Evolutionary conservation across 352 stramenopile species (phyloP), one percentile per base, ranked within the genome.

Genomic region (Saprolegnia parasitica): DNA sequence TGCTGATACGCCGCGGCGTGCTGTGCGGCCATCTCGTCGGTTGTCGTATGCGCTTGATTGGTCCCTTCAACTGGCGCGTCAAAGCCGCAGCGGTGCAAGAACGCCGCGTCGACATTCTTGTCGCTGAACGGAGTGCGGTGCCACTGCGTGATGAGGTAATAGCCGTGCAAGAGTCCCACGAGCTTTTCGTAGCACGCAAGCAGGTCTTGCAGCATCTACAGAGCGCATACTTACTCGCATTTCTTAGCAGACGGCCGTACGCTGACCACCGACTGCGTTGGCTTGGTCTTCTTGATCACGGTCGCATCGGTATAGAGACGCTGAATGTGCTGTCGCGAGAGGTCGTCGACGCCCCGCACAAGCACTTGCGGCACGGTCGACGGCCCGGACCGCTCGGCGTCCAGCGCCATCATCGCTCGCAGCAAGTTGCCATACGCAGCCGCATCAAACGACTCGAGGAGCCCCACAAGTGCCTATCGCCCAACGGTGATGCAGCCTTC

Each of bases 91-190:
- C 88, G 78, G 71, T 96, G 87, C 13, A 96, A 73, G 55, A 91
- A 95, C 18, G 65, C 72, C 15, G 82, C 32, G 35, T 87, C 79
- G 32, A 93, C 83, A 49, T 93, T 94, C 15, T 75, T 77, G 3
- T 83, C 77, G 56, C 93, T 91, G 46, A 96, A 95, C 9, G 88
- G 84, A 64, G 90, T 78, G 20, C 81, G 81, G 75, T 97, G 90
- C 90, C 89, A 97, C 60, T 97, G 88, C 1, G 90, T 86, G 40
- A 96, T 74, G 35, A 95, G 55, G 71, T 96, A 96, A 49, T 96
- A 94, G 3, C 80, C 93, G 76, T 97, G 88, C 78, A 97, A 87
- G 39, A 96, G 72, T 20, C 91, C 76, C 9, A 88, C 90, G 21
- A 95, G 71, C 0, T 77, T 71, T 62, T 94, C 85, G 65, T 88